phyloP scores from a whole-genome alignment of 139 green algal genomes.

The Picochlorum sp. region DNA sequence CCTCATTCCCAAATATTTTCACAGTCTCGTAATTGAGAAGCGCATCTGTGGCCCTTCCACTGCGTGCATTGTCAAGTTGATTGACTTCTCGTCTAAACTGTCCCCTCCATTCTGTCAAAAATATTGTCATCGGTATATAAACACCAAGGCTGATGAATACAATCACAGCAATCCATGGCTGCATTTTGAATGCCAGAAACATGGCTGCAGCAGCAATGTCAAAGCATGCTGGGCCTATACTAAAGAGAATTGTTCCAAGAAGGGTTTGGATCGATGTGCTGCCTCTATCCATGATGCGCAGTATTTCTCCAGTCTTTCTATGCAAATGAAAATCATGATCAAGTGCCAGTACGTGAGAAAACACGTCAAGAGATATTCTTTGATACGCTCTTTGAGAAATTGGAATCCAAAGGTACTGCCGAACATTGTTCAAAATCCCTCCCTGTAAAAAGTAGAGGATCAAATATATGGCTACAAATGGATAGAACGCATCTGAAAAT shows the following conservation, averaged over 20 bases:
- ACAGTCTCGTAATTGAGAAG: constrained; percentile 88
- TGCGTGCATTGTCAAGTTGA: constrained; percentile 65
- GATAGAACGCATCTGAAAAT: constrained; percentile 41
- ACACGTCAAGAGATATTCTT: constrained; percentile 60
- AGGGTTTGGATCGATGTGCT: constrained; percentile 60
- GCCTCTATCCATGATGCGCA: constrained; percentile 73
- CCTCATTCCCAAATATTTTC: constrained; percentile 73
- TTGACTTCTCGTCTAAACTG: constrained; percentile 64
- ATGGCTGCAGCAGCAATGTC: constrained; percentile 64
- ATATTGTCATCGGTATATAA: constrained; percentile 86
- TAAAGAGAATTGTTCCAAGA: constrained; percentile 72
- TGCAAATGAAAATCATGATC: constrained; percentile 81
- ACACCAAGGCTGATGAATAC: constrained; percentile 65
- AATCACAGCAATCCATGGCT: constrained; percentile 69
- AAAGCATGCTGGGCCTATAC: constrained; percentile 63
- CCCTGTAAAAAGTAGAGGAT: constrained; percentile 23
- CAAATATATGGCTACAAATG: constrained; percentile 26
- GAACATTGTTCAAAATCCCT: constrained; percentile 64
- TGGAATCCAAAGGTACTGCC: constrained; percentile 68
- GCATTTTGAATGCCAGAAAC: constrained; percentile 60
- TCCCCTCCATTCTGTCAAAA: constrained; percentile 72
- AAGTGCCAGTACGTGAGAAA: constrained; percentile 62
- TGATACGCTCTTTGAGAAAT: constrained; percentile 47
- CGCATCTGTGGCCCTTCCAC: constrained; percentile 65
- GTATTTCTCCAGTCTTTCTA: constrained; percentile 73